Base-by-base conservation (phyloP, 805 yeast species). In the Pachysolen tannophilus region DNA sequence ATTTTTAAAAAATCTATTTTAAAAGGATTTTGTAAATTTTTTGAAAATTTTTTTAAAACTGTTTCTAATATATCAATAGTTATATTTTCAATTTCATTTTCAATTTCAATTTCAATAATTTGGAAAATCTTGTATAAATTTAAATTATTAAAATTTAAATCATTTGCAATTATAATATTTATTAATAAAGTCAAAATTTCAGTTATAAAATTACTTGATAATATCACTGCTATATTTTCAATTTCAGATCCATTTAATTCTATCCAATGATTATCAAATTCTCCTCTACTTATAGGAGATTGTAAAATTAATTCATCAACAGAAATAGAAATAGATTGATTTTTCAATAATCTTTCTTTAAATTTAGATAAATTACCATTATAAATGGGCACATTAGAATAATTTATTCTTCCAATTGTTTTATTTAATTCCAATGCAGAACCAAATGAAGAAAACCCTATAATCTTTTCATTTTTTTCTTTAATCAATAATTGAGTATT, bases 401-500 rank as follows among this genome's bases (percentile, higher is more conserved):
- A 34, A 40, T 58, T 55, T 3, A 68, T 47, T 2, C 45, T 41
- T 0, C 70, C 70, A 3, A 43, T 37, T 1, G 48, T 37, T n/a
- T 27, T 40, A 20, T 53, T 51, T 4, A 61, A 53, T 40, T 69
- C 75, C 26, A 60, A 57, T 24, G 61, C 64, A 3, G 53, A 50
- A 4, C 50, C 45, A 30, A 66, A 60, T 5, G 47, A 45, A 10
- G 58, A 37, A 46, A 56, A 47, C 37, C 65, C 56, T 54, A 63
- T 37, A 17, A 55, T 10, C 53, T 61, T 35, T 11, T 43, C 23
- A 37, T 44, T 32, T 16, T 41, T 8, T 55, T 47, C 43, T 30
- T 53, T 53, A 51, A 74, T 50, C 16, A 87, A 41, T 44, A 86
- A 52, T n/a, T 83, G 78, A 4, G 90, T 72, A 53, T 90, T 87